Base-by-base conservation (phyloP, 1,139 yeast species). In the Suhomyces panamericanus region DNA sequence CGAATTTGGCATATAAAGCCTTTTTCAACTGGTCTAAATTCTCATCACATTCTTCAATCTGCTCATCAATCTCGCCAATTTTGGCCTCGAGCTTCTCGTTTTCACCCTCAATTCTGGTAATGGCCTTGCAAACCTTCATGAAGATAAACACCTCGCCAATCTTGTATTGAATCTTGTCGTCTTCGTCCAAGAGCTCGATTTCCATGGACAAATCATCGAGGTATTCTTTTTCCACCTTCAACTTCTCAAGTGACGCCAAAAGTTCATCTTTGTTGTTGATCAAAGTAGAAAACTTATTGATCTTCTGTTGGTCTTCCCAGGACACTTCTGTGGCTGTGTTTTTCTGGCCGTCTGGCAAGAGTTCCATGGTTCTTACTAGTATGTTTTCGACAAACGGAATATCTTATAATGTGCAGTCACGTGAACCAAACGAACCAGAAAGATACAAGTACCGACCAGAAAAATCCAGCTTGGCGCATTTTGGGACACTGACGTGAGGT, bases 291-390 rank as follows among this genome's bases (percentile, higher is more conserved):
- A 93, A 93, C 60, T 82, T 81, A 64, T 93, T 93, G 69, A 93
- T 93, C 59, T 80, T 80, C 60, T 86, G 83, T 68, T 93, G 99
- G 63, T 93, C 98, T 49, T 80, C 90, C 82, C 91, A 87, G 24
- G 83, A 73, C 22, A 93, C 99, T 58, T 88, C 95, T 0, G 81
- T 59, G 16, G 72, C 77, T 15, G 82, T 83, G 60, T 87, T 86
- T 50, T 69, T 67, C 58, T 83, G 81, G 5, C 88, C 88, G 56
- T 80, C 79, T 4, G 89, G 88, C 50, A 83, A 71, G 53, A 80
- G 64, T 55, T 77, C 81, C 81, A 78, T 77, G 20, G 41, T 24
- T 11, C 7, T 13, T 34, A 16, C 6, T 22, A 14, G 30, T 4
- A 12, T 8, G 14, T 14, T 35, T 33, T 35, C 32, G 35, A 30